Evolutionary conservation across 345 rosid genomes (phyloP), one percentile per base, ranked within the genome.

Genomic region (Brassica cretica): DNA sequence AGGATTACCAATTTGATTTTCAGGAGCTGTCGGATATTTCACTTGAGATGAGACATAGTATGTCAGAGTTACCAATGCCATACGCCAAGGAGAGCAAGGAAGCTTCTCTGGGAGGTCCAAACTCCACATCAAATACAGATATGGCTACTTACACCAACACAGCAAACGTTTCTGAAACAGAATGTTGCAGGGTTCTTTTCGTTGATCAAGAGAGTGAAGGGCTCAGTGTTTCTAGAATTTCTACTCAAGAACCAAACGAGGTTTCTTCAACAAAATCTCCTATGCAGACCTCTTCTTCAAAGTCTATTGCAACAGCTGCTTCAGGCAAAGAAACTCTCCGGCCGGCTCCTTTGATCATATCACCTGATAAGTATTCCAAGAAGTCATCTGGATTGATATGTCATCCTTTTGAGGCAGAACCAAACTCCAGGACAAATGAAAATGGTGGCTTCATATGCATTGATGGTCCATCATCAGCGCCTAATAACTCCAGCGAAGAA

Each of bases 161-260:
- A 80, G 88, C 84, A 68, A 81, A 82, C 14, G 70, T 85, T 46
- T 82, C 97, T 30, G 97, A 95, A 76, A 93, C 90, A 77, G 97
- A 93, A 81, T 93, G 93, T 79, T 91, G 95, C 81, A 81, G 89
- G 85, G 78, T 86, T 72, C 86, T 93, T 77, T 90, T 95, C 70
- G 89, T 85, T 3, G 98, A 95, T 74, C 86, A 84, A 82, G 80
- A 86, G 55, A 87, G 69, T 41, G 84, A 82, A 71, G 84, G 72
- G 67, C 70, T 77, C 61, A 84, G 87, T 84, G 39, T 88, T 73
- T 67, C 90, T 63, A 88, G 66, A 82, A 74, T 78, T 79, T 75
- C 78, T 71, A 72, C 81, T 0, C 80, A 84, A 72, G 86, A 27
- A 4, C 30, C 30, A 27, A 27, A 27, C 30, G 30, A 27, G 30